These are phyloP conservation scores for Lactarius tabidus DNA, from an alignment of 768 basidiomycete genomes.

Conservation along the genomic window DNA sequence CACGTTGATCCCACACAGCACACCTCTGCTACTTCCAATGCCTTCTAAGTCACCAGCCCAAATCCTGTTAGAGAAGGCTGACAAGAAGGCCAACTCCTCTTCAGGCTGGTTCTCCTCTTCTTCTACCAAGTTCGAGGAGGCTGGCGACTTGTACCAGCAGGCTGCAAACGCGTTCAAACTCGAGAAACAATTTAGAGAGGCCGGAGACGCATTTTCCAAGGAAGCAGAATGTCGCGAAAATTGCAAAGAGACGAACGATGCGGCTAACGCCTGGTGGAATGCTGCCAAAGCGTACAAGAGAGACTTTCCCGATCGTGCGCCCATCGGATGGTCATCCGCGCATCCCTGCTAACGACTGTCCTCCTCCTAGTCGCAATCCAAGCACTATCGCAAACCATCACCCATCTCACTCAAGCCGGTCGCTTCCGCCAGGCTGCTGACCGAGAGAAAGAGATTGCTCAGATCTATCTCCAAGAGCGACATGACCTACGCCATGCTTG, in stretches of 20 bases:
- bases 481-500: conserved; percentile 81
- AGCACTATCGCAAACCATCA: conserved; percentile 80
- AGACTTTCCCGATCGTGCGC: conserved; percentile 76
- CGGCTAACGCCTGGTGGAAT: conserved; percentile 99
- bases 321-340: neutral
- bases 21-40: conserved; percentile 43
- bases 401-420: conserved; percentile 75
- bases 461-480: conserved; percentile 83
- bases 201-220: conserved; percentile 86
- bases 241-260: conserved; percentile 84
- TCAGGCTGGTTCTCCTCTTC: conserved; percentile 85
- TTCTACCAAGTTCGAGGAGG: conserved; percentile 86
- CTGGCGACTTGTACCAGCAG: conserved; percentile 91
- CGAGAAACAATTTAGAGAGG: conserved; percentile 87
- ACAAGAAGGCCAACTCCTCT: conserved; percentile 86
- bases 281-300: conserved; percentile 95
- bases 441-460: conserved; percentile 94
- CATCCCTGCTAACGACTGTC: neutral
- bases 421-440: conserved; percentile 98
- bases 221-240: conserved; percentile 94
- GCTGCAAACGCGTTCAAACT: conserved; percentile 92
- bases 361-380: conserved; percentile 72
- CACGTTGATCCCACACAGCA: conserved; percentile 20
- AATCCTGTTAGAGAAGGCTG: conserved; percentile 75
- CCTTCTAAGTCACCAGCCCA: conserved; percentile 76